These are phyloP conservation scores for Arachis stenosperma DNA, from an alignment of 306 rosid genomes.

Conservation along the genomic window DNA sequence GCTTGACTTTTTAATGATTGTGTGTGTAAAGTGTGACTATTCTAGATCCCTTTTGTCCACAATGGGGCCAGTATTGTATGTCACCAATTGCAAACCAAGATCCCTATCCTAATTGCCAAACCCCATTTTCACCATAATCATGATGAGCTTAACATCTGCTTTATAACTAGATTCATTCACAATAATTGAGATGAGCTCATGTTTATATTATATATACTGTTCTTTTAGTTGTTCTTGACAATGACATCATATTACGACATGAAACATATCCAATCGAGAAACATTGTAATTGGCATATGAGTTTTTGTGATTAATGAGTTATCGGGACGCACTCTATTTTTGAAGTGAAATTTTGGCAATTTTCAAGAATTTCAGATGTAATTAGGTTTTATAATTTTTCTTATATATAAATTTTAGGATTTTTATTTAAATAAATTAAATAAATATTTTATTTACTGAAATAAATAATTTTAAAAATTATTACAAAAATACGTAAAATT, in stretches of 20 bases:
- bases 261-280: not conserved
- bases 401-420: too few relatives aligned
- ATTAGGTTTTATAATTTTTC: too few relatives aligned
- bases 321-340: too few relatives aligned
- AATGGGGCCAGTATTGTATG: constrained; percentile 33
- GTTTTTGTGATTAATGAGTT: too few relatives aligned
- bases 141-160: constrained; percentile 9
- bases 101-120: constrained; percentile 22
- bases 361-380: too few relatives aligned
- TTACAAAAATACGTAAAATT: too few relatives aligned
- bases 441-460: too few relatives aligned
- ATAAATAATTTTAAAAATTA: too few relatives aligned
- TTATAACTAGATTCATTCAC: constrained; percentile 1
- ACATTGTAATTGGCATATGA: too few relatives aligned
- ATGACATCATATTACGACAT: not conserved
- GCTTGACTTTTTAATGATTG: constrained; percentile 45
- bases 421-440: too few relatives aligned
- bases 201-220: constrained; percentile 5
- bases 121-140: constrained; percentile 15
- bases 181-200: constrained; percentile 23
- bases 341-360: too few relatives aligned
- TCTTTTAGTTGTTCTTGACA: not conserved
- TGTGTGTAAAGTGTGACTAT: constrained; percentile 40
- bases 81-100: not conserved
- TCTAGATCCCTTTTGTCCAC: constrained; percentile 38